Evolutionary conservation across 176 grass and related monocot species (phyloP), one percentile per base, ranked within the genome.

Genomic region (Echinochloa phyllopogon): DNA sequence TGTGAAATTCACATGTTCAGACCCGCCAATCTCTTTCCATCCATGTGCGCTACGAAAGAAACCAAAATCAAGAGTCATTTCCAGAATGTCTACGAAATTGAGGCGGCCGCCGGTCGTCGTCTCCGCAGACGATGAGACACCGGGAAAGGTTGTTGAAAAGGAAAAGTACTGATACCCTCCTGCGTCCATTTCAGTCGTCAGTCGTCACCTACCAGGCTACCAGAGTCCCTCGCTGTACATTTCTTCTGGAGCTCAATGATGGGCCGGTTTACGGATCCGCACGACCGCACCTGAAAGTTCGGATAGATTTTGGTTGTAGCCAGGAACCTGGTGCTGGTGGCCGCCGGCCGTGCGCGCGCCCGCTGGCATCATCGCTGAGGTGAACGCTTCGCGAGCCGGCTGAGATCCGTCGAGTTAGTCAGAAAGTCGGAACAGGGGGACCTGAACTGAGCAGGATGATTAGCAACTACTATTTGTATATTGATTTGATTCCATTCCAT

Each of bases 341-440:
- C 52, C 17, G 52, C 52, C 52, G 48, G 0, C 4, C 33, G 25
- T 15, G 23, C 3, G 36, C 4, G 21, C 74, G 24, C 7, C 14
- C 3, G 81, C 66, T 72, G 11, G 15, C 81, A 62, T 80, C 58
- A 83, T 45, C 40, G 76, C 59, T 84, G 70, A 80, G 68, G 75
- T 89, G 69, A 74, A 25, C 4, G 36, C 68, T 47, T 66, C 25
- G 57, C 55, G 20, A 78, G 74, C 45, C 36, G n/a, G 55, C 72
- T 29, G 6, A 5, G 21, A 41, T 69, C 6, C 2, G 21, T 23
- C 21, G 58, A 33, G 23, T 25, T 33, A 41, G 75, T n/a, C 76
- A 80, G 29, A 33, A 33, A 33, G 29, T 33, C 29, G 2, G 29
- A 33, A 63, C 29, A 41, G 53, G 23, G 23, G 41, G 51, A 56